Evolutionary conservation across 805 yeast genomes (phyloP).

Genomic region (Candida yuanshanica): DNA sequence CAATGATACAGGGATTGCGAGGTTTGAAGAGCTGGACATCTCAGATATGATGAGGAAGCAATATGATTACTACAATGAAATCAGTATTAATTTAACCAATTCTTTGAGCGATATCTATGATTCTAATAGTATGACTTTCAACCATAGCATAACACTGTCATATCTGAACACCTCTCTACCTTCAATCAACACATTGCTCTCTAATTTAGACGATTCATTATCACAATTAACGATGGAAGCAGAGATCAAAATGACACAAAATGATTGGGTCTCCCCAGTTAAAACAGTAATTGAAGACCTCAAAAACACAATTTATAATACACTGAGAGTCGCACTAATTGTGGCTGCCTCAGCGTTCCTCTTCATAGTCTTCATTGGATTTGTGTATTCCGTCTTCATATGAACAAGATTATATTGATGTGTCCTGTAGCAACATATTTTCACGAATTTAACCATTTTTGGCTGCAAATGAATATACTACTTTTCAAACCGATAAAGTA

Average conservation of each 20-base stretch:
- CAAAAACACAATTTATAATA: not conserved
- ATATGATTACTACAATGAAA: not conserved
- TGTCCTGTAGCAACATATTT: not conserved
- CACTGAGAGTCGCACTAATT: not conserved
- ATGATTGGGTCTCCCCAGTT: not conserved
- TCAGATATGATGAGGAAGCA: not conserved
- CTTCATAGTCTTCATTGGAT: constrained; percentile 6
- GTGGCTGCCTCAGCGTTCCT: not conserved
- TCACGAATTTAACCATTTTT: not conserved
- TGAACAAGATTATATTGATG: not conserved
- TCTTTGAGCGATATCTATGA: not conserved
- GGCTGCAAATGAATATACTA: no score
- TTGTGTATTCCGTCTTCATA: constrained; percentile 7
- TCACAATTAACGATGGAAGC: not conserved
- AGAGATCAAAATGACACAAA: not conserved
- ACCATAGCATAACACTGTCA: not conserved
- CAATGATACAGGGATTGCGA: not conserved
- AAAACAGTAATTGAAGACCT: not conserved
- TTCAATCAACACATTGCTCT: not conserved
- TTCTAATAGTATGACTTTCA: not conserved
- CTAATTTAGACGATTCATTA: not conserved
- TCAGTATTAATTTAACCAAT: not conserved
- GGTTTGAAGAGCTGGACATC: not conserved
- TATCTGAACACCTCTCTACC: not conserved
- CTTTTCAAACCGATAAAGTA: no score